Conservation (phyloP, 352 stramenopile species). For the Phytophthora parvispora region DNA sequence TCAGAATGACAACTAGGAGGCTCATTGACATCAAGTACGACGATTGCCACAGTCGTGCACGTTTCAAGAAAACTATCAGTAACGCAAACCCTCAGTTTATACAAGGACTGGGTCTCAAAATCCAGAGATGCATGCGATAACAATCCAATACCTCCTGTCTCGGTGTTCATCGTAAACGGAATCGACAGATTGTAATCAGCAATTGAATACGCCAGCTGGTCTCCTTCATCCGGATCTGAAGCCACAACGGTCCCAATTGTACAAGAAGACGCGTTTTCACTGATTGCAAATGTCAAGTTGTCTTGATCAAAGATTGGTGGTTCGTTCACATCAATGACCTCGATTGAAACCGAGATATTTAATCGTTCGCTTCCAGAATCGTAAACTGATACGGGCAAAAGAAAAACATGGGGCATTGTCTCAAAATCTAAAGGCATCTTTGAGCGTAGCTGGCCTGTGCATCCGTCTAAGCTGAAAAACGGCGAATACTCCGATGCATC, state of each 20-base stretch:
- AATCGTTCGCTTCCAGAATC: constrained; percentile 19
- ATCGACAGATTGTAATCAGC: neutral
- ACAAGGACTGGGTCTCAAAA: constrained; percentile 18
- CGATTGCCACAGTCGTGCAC: constrained; percentile 4
- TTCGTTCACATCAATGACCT: constrained; percentile 30
- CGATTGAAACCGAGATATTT: constrained; percentile 9
- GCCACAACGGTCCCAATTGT: constrained; percentile 15
- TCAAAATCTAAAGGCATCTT: constrained; percentile 55
- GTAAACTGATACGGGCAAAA: constrained; percentile 20
- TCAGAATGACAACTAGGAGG: constrained; percentile 21
- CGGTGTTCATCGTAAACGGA: constrained; percentile 15
- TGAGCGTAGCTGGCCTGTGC: constrained; percentile 54
- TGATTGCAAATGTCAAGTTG: constrained; percentile 6
- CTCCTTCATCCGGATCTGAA: constrained; percentile 22
- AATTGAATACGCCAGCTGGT: constrained; percentile 16
- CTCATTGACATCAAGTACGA: constrained; percentile 31
- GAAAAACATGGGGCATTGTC: constrained; percentile 8
- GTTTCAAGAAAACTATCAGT: constrained; percentile 17
- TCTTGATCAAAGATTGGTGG: constrained; percentile 20
- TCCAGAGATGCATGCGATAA: constrained; percentile 8
- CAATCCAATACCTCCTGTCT: constrained; percentile 8
- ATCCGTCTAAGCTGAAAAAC: constrained; percentile 60
- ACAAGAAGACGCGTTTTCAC: constrained; percentile 18
- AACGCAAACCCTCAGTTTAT: constrained; percentile 17
- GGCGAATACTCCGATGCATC: constrained; percentile 51